A percentile compares a stretch with the other conserved stretches of the same genome.
These are phyloP conservation scores for Calonectria pauciramosa DNA, from an alignment of 2,329 filamentous ascomycete species.

Conservation along the genomic window DNA sequence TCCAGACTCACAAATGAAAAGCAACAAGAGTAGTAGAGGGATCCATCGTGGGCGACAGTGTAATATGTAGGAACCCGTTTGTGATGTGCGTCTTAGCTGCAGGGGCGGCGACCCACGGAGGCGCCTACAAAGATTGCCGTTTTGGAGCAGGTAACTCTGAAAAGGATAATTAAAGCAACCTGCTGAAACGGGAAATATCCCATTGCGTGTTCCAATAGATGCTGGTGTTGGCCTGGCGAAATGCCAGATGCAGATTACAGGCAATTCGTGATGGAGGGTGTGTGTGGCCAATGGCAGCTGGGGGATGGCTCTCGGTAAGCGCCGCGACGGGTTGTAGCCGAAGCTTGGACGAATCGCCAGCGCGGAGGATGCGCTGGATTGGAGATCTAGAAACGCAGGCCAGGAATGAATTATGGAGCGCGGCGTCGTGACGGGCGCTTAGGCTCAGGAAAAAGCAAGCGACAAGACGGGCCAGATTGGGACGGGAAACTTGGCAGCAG, in stretches of 20 bases:
- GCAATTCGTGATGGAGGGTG: slow-evolving; percentile 27
- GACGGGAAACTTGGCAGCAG: slow-evolving; percentile 12
- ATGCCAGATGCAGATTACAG: slow-evolving; percentile 37
- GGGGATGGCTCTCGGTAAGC: slow-evolving; percentile 39
- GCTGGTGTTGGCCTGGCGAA: slow-evolving; percentile 35
- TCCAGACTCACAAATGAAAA: slow-evolving; percentile 74
- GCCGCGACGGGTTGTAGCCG: slow-evolving; percentile 33
- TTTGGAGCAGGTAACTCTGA: slow-evolving; percentile 28
- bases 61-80: slow-evolving; percentile 44
- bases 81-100: slow-evolving; percentile 31
- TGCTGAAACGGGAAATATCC: slow-evolving; percentile 44
- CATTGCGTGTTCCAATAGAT: slow-evolving; percentile 43
- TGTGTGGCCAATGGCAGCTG: slow-evolving; percentile 35
- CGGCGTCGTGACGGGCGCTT: slow-evolving; percentile 36
- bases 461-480: not conserved
- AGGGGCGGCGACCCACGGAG: slow-evolving; percentile 39
- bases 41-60: slow-evolving; percentile 60
- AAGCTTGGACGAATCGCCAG: slow-evolving; percentile 36
- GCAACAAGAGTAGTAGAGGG: slow-evolving; percentile 76
- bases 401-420: slow-evolving; percentile 36
- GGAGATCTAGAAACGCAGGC: slow-evolving; percentile 28
- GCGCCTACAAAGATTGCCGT: slow-evolving; percentile 39
- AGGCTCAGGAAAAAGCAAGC: slow-evolving; percentile 20
- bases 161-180: slow-evolving; percentile 38
- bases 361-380: slow-evolving; percentile 16